Evolutionary conservation across 371 early-diverging fungal species (phyloP).

Genomic region (Thermomucor indicae-seudaticae): DNA sequence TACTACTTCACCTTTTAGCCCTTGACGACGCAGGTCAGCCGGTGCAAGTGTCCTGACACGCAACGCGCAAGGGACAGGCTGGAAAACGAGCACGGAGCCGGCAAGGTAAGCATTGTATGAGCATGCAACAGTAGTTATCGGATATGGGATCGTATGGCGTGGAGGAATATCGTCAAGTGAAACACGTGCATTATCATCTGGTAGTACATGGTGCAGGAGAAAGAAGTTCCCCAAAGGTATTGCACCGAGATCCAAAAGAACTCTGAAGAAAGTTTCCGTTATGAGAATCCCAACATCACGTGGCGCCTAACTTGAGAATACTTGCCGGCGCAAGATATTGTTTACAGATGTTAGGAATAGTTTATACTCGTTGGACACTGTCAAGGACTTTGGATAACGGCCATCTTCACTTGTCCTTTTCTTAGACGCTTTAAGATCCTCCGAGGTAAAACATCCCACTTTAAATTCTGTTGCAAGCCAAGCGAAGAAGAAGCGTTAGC

Average conservation of each 20-base stretch:
- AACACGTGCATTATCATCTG: too few relatives aligned
- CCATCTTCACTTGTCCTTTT: neutral
- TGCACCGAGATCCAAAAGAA: conserved; percentile 25
- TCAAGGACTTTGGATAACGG: conserved; percentile 9
- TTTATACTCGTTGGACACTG: conserved; percentile 34
- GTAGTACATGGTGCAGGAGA: too few relatives aligned
- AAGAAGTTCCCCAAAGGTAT: conserved; percentile 42
- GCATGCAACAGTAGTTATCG: conserved; percentile 13
- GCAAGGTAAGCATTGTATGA: conserved; percentile 37
- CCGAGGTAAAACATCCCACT: conserved; percentile 45
- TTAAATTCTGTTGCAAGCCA: conserved; percentile 37
- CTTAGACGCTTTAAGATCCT: conserved; percentile 33
- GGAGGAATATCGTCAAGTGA: too few relatives aligned
- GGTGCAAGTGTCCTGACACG: conserved; percentile 16
- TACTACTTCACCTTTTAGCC: conserved; percentile 19
- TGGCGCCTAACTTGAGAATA: neutral
- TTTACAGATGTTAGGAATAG: conserved; percentile 32
- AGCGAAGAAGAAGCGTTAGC: too few relatives aligned
- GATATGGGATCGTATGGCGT: too few relatives aligned
- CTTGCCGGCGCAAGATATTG: conserved; percentile 34
- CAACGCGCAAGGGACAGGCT: conserved; percentile 32
- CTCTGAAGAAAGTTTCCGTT: conserved; percentile 9
- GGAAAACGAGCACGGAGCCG: conserved; percentile 36
- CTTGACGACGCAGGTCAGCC: conserved; percentile 12
- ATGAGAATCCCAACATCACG: neutral